Evolutionary conservation across 768 basidiomycete species (phyloP).

Genomic region (Chalciporus piperatus): DNA sequence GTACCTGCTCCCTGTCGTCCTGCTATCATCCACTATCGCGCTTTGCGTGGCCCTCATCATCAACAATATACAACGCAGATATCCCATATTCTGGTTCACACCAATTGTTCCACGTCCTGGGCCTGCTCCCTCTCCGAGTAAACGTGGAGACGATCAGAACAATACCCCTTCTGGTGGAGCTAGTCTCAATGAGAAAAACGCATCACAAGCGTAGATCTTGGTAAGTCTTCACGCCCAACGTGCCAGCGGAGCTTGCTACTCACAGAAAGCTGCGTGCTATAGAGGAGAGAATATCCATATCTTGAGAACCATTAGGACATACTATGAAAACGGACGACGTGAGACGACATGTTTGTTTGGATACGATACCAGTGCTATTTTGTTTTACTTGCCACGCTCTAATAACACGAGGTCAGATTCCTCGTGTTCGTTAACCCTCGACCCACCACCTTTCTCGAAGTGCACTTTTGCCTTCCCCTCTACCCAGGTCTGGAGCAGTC

Average conservation of each 20-base stretch:
- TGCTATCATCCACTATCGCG: conserved; percentile 45
- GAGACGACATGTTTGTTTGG: background rate
- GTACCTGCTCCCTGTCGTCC: conserved; percentile 52
- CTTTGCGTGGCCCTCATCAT: conserved; percentile 44
- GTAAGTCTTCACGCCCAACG: conserved; percentile 5
- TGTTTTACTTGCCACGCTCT: background rate
- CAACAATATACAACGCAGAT: conserved; percentile 52
- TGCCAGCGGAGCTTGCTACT: background rate
- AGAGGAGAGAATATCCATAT: background rate
- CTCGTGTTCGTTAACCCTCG: conserved; percentile 23
- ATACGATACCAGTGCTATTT: background rate
- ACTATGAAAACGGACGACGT: background rate
- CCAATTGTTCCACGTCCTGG: conserved; percentile 4
- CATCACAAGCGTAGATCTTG: background rate
- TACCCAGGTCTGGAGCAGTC: conserved; percentile 26
- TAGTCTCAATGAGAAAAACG: background rate
- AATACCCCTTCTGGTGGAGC: background rate
- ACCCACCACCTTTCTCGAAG: conserved; percentile 20
- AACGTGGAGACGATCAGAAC: background rate
- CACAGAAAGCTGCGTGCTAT: background rate
- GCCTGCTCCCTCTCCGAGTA: background rate
- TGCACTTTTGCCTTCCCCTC: conserved; percentile 20
- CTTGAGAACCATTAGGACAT: background rate
- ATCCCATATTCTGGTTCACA: conserved; percentile 43
- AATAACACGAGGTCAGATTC: conserved; percentile 13